phyloP scores from a whole-genome alignment of 2,329 filamentous ascomycete species.

The Chaetomium strumarium region DNA sequence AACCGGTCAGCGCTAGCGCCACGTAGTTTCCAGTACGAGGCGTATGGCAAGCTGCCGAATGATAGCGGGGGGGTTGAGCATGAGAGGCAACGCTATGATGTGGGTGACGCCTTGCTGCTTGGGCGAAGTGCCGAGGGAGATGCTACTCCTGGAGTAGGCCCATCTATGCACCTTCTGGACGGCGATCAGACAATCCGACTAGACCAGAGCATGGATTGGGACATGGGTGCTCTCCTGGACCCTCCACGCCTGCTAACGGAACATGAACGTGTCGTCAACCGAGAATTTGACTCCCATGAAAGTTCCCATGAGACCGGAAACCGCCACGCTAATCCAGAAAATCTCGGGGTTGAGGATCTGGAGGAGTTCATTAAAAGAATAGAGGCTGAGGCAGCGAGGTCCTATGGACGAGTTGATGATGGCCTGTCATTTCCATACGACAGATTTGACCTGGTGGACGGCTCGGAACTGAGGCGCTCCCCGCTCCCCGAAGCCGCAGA shows the following conservation, averaged over 20 bases:
- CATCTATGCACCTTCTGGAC: too few relatives aligned
- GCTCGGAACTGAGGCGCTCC: background rate
- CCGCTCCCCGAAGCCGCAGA: background rate
- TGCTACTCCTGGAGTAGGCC: too few relatives aligned
- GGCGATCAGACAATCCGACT: too few relatives aligned
- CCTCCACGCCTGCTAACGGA: background rate
- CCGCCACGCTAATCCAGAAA: background rate
- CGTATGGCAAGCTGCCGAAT: background rate
- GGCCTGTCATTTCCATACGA: background rate
- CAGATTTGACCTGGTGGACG: background rate
- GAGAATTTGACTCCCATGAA: background rate
- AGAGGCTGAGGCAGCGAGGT: constrained; percentile 26
- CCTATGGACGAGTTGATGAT: background rate
- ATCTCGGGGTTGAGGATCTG: background rate
- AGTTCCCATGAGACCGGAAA: background rate
- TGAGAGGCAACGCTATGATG: background rate
- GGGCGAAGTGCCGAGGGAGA: too few relatives aligned
- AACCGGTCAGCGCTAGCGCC: background rate
- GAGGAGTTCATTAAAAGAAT: constrained; percentile 25
- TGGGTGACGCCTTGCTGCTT: background rate
- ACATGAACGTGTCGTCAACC: background rate
- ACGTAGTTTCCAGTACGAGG: background rate
- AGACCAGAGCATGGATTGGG: background rate
- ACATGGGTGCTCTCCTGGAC: background rate
- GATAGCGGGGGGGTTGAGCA: background rate